Conservation (phyloP, 1,284 basidiomycete genomes). For the Moniliella sp. region DNA sequence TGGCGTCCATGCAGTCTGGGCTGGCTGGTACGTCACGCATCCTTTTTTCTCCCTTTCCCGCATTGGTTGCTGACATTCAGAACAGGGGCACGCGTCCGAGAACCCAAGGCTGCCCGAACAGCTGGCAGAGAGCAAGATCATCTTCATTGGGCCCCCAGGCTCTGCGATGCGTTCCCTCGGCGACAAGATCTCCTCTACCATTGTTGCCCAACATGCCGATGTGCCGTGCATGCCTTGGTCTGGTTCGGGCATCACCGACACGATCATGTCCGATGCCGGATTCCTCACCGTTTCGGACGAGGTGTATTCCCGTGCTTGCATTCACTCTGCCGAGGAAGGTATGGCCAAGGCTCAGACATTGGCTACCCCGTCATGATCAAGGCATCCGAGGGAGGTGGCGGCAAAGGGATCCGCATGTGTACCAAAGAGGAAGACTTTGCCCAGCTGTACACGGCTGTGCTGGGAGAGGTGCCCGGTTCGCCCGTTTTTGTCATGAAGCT, state of each 20-base stretch:
- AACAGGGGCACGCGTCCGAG: constrained; percentile 80
- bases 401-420: constrained; percentile 50
- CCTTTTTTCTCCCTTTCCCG: neutral
- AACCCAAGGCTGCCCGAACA: constrained; percentile 94
- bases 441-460: constrained; percentile 76
- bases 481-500: constrained; percentile 99
- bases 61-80: neutral
- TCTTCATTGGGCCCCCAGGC: constrained; percentile 96
- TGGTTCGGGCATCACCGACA: constrained; percentile 77
- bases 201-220: constrained; percentile 84
- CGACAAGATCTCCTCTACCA: constrained; percentile 98
- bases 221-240: constrained; percentile 99
- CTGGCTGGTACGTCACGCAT: constrained; percentile 54
- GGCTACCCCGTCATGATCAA: constrained; percentile 99
- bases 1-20: constrained; percentile 97
- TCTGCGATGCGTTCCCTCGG: constrained; percentile 96
- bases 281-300: constrained; percentile 83
- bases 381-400: constrained; percentile 93
- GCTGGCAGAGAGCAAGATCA: constrained; percentile 71
- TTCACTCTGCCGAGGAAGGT: constrained; percentile 54
- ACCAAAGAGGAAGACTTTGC: constrained; percentile 54
- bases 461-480: constrained; percentile 73
- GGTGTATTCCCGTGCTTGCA: constrained; percentile 72
- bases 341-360: constrained; percentile 55
- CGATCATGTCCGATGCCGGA: constrained; percentile 60